These are phyloP conservation scores for Pseudogymnoascus sp. DNA, from an alignment of 2,329 filamentous ascomycete genomes.

Conservation along the genomic window DNA sequence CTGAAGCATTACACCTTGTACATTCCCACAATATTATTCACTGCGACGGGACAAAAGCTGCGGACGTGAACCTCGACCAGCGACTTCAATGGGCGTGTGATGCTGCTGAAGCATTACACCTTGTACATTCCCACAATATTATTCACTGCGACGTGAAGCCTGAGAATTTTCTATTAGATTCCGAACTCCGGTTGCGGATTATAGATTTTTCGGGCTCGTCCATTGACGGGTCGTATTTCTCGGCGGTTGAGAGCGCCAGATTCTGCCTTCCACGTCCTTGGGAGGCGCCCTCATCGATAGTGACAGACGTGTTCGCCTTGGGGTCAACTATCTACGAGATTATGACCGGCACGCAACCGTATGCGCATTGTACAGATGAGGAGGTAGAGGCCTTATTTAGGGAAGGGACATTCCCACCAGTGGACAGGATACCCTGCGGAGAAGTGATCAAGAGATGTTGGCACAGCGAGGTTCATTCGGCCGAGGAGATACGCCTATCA, in stretches of 20 bases:
- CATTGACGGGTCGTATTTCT: slow-evolving; percentile 1
- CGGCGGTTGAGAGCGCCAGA: too few relatives aligned
- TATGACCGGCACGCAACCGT: neutral
- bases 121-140: too few relatives aligned
- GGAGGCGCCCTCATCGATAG: neutral
- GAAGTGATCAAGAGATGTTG: neutral
- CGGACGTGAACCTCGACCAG: too few relatives aligned
- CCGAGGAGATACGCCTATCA: neutral
- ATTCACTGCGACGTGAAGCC: slow-evolving; percentile 12
- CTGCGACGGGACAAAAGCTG: too few relatives aligned
- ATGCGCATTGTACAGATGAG: neutral
- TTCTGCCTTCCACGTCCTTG: too few relatives aligned
- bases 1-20: slow-evolving; percentile 11
- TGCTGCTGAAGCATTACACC: too few relatives aligned
- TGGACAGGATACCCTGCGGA: neutral
- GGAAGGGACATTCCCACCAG: neutral
- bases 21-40: slow-evolving; percentile 11
- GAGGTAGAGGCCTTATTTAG: neutral
- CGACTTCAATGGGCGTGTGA: too few relatives aligned
- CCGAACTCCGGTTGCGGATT: slow-evolving; percentile 4
- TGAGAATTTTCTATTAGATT: slow-evolving; percentile 11
- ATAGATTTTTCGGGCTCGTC: slow-evolving; percentile 12
- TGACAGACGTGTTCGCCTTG: neutral
- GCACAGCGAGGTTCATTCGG: neutral
- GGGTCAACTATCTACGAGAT: neutral